Evolutionary conservation across 495 filamentous ascomycete species (phyloP).

Genomic region (Symbiotaphrina buchneri): DNA sequence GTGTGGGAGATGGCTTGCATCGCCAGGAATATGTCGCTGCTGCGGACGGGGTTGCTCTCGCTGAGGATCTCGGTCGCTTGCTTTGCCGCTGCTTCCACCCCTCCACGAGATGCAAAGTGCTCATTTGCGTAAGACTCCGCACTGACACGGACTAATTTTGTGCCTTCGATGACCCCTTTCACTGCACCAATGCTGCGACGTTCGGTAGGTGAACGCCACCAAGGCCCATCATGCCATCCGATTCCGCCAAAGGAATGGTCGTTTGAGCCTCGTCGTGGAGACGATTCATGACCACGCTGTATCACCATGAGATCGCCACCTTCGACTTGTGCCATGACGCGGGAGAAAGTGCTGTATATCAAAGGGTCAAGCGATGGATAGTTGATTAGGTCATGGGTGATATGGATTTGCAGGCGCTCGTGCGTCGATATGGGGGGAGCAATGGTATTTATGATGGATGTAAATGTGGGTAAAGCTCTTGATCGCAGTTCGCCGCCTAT

Average conservation of each 20-base stretch:
- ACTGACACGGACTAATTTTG: conserved; percentile 67
- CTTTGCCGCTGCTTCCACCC: conserved; percentile 58
- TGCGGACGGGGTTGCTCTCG: conserved; percentile 74
- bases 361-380: conserved; percentile 91
- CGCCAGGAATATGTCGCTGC: conserved; percentile 83
- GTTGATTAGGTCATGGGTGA: conserved; percentile 81
- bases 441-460: conserved; percentile 78
- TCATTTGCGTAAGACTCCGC: conserved; percentile 75
- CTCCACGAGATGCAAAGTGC: conserved; percentile 53
- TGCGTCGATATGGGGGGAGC: conserved; percentile 94
- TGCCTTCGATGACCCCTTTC: conserved; percentile 60
- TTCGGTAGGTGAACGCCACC: conserved; percentile 61
- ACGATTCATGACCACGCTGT: conserved; percentile 73
- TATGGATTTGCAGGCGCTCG: conserved; percentile 93
- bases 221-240: conserved; percentile 82
- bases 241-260: conserved; percentile 31
- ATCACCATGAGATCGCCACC: conserved; percentile 93
- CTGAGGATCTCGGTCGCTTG: conserved; percentile 48
- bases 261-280: conserved; percentile 37
- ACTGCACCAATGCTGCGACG: conserved; percentile 63
- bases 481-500: conserved; percentile 74
- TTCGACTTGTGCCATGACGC: conserved; percentile 96
- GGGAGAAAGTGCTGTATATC: conserved; percentile 79
- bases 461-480: conserved; percentile 84
- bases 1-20: conserved; percentile 64